Conservation (phyloP, 2,329 filamentous ascomycete genomes). For the Raffaelea deltoideospora region DNA sequence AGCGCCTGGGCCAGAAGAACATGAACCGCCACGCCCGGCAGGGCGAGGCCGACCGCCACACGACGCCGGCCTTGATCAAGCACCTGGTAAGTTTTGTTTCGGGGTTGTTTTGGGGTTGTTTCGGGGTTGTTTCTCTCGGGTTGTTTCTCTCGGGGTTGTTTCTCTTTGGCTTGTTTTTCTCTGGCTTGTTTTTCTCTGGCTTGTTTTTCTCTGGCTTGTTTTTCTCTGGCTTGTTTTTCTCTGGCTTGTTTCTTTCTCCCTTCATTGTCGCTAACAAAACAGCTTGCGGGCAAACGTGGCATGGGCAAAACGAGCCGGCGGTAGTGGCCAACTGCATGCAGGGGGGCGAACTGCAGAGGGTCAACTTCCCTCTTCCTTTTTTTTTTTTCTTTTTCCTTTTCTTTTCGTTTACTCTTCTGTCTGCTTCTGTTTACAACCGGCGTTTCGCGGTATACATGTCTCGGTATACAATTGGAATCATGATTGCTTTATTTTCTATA, state of each 20-base stretch:
- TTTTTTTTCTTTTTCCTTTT: too few species aligned
- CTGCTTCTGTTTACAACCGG: too few species aligned
- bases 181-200: not conserved
- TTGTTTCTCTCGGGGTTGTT: too few species aligned
- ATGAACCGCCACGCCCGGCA: slow-evolving; percentile 97
- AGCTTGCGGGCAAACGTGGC: slow-evolving; percentile 82
- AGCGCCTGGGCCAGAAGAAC: slow-evolving; percentile 89
- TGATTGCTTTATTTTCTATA: too few species aligned
- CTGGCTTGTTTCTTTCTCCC: not conserved
- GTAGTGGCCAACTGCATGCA: too few species aligned
- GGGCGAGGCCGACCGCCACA: slow-evolving; percentile 92
- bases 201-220: too few species aligned
- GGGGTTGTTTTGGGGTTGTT: too few species aligned
- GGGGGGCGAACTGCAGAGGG: too few species aligned
- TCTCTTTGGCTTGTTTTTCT: slow-evolving; percentile 3
- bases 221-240: slow-evolving; percentile 2
- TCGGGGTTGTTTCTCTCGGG: not conserved
- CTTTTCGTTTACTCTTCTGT: too few species aligned
- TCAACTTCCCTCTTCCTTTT: too few species aligned
- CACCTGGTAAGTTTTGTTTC: slow-evolving; percentile 57
- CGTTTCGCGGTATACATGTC: too few species aligned
- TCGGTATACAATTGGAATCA: too few species aligned
- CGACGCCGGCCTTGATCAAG: slow-evolving; percentile 65
- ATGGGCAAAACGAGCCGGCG: slow-evolving; percentile 76
- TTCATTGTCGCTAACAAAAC: slow-evolving; percentile 16